Conservation (phyloP, 441 rosid species). For the Adansonia rubrostipa region DNA sequence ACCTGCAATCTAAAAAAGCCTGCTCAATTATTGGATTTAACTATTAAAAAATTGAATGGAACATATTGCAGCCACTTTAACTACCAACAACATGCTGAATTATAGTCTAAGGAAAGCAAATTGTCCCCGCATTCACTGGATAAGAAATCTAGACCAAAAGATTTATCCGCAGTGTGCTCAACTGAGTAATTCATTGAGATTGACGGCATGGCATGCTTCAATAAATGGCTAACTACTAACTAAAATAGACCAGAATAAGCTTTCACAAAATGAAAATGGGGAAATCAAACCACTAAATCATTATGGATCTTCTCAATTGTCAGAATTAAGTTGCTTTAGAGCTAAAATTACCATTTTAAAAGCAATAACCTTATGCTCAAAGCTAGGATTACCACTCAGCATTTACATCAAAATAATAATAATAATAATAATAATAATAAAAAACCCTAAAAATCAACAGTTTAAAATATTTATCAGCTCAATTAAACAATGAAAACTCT, state of each 20-base stretch:
- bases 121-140: neutral
- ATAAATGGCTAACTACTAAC: neutral
- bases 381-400: neutral
- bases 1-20: neutral
- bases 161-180: neutral
- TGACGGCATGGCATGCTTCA: constrained; percentile 9
- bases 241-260: constrained; percentile 7
- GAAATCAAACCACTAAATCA: neutral
- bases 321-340: neutral
- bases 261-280: neutral
- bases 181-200: constrained; percentile 11
- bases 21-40: neutral
- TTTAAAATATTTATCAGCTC: neutral
- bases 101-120: neutral
- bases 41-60: neutral
- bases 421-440: neutral
- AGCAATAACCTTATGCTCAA: neutral
- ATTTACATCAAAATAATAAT: neutral
- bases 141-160: neutral
- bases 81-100: neutral
- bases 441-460: neutral
- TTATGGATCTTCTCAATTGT: neutral
- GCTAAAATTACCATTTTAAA: neutral
- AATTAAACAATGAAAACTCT: neutral
- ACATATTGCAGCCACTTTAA: neutral